Percentiles rank a stretch among this genome's conserved stretches.
These are phyloP conservation scores for Breviolum minutum DNA, from an alignment of 73 alveolate species.

Conservation along the genomic window DNA sequence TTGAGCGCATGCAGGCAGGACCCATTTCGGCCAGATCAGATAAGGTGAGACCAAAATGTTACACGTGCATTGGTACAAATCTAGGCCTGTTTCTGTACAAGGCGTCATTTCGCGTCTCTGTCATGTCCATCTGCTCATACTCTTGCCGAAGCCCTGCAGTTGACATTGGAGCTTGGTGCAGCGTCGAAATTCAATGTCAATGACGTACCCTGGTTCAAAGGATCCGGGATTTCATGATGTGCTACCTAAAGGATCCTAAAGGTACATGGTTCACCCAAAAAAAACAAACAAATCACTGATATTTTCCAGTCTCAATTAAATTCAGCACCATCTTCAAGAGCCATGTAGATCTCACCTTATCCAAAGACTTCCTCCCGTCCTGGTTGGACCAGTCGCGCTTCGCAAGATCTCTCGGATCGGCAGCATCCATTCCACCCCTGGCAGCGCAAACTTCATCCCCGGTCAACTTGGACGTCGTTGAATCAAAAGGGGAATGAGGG, in stretches of 20 bases:
- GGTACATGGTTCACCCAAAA: background rate
- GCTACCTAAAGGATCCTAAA: too few relatives aligned
- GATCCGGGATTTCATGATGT: too few relatives aligned
- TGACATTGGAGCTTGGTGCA: too few relatives aligned
- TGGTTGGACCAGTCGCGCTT: constrained; percentile 93
- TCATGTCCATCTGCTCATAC: constrained; percentile 56
- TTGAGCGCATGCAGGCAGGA: constrained; percentile 58
- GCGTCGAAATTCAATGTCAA: too few relatives aligned
- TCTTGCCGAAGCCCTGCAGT: constrained; percentile 39
- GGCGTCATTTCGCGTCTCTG: background rate
- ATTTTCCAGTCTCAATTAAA: too few relatives aligned
- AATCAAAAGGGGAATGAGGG: too few relatives aligned
- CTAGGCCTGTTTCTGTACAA: constrained; percentile 22
- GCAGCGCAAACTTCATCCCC: background rate
- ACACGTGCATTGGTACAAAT: constrained; percentile 2
- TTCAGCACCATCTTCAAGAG: background rate
- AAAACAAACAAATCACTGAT: too few relatives aligned
- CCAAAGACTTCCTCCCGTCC: background rate
- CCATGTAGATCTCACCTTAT: background rate
- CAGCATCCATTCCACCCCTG: constrained; percentile 91
- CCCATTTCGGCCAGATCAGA: constrained; percentile 72
- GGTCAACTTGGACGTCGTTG: background rate
- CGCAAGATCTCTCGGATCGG: constrained; percentile 90
- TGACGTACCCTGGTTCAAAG: too few relatives aligned
- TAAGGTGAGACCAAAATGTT: constrained; percentile 11